These are phyloP conservation scores for Candida ipomoeae DNA, from an alignment of 805 yeast genomes.

Conservation along the genomic window DNA sequence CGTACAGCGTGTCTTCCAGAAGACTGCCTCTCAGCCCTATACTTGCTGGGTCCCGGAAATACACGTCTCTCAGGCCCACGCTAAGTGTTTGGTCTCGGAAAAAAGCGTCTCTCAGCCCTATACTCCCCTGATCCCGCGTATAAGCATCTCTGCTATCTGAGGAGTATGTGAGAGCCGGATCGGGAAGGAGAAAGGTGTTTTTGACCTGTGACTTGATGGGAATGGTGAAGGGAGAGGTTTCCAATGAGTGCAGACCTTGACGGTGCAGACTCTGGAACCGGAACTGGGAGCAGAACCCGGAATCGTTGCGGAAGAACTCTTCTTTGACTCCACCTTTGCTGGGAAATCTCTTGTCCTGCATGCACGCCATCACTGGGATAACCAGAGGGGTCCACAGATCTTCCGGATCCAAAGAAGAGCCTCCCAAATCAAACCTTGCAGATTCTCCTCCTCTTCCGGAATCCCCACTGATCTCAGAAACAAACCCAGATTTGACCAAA, in stretches of 20 bases:
- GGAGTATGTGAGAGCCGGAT: constrained; percentile 27
- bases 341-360: background rate
- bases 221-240: constrained; percentile 26
- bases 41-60: no score
- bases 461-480: no score
- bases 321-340: no score
- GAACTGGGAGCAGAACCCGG: constrained; percentile 1
- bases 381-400: background rate
- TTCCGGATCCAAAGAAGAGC: no score
- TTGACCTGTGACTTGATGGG: constrained; percentile 22
- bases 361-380: background rate
- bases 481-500: no score
- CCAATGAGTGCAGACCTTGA: constrained; percentile 19
- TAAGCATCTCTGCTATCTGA: background rate
- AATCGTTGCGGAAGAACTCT: no score
- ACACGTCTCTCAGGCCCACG: background rate
- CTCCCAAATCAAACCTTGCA: no score
- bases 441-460: no score
- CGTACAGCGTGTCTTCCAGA: background rate
- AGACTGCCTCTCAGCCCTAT: background rate
- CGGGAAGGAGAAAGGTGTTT: constrained; percentile 32
- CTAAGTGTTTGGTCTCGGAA: background rate
- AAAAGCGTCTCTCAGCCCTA: background rate
- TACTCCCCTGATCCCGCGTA: background rate
- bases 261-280: constrained; percentile 1